Evolutionary conservation across 1,284 basidiomycete species (phyloP), one percentile per base, ranked within the genome.

Genomic region (Leucoagaricus sp.): DNA sequence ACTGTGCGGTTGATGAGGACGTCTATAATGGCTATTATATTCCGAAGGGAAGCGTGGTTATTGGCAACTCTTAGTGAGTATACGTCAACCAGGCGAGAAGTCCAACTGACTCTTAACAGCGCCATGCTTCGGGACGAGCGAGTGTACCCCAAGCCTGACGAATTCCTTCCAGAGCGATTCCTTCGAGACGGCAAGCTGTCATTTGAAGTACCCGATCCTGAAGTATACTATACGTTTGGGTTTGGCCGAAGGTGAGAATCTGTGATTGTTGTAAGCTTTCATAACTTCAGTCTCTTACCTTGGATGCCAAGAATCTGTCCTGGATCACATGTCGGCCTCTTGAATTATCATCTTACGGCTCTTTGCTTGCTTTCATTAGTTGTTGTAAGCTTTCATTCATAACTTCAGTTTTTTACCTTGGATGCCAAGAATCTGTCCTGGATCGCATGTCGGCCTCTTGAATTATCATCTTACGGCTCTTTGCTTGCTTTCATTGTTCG

Each of bases 201-300:
- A 6, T 3, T 15, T 12, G 48, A 55, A 10, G 5, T 55, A 6
- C 34, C 23, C 1, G 42, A 55, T 23, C 48, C 53, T 17, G 17
- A n/a, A 10, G 12, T 38, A 9, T 17, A 31, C n/a, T 48, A 25
- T 0, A 42, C 45, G 2, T 58, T 58, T 15, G 57, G 57, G n/a
- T 58, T 49, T 28, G 57, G 57, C 0, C 17, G 57, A 40, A 54
- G 57, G 57, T 58, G 13, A n/a, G n/a, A n/a, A n/a, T n/a, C n/a
- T n/a, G n/a, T n/a, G n/a, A n/a, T n/a, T n/a, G n/a, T n/a, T n/a
- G n/a, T n/a, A n/a, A n/a, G n/a, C n/a, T n/a, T n/a, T n/a, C n/a
- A n/a, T n/a, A n/a, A n/a, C n/a, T n/a, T n/a, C n/a, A n/a, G n/a
- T n/a, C n/a, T n/a, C n/a, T n/a, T n/a, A n/a, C n/a, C n/a, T n/a